phyloP scores from a whole-genome alignment of 768 basidiomycete species.

The Mycena chlorophos region DNA sequence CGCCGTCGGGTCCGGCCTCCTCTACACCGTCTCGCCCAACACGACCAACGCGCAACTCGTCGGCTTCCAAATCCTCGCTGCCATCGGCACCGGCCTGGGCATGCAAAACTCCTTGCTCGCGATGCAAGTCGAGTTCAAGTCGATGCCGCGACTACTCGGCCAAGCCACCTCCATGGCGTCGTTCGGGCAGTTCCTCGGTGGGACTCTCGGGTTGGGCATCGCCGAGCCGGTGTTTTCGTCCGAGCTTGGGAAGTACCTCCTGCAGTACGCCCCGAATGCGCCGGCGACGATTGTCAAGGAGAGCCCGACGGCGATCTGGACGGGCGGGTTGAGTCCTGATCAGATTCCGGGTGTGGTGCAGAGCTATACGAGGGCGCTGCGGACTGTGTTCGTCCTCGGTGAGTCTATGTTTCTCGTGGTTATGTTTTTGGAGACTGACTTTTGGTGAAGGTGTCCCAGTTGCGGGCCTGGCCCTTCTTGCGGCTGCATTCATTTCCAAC shows the following conservation, averaged over 20 bases:
- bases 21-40: constrained; percentile 8
- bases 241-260: constrained; percentile 10
- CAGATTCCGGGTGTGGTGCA: constrained; percentile 17
- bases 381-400: no score
- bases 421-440: no score
- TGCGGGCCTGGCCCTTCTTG: no score
- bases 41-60: constrained; percentile 1
- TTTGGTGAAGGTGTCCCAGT: no score
- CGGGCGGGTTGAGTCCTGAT: background rate
- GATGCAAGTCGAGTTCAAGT: constrained; percentile 20
- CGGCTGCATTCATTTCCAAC: no score
- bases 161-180: constrained; percentile 21
- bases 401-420: no score
- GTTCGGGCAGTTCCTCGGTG: constrained; percentile 22
- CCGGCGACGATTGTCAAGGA: constrained; percentile 10
- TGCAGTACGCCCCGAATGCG: constrained; percentile 17
- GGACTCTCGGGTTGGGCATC: constrained; percentile 8
- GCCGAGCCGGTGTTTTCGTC: constrained; percentile 14
- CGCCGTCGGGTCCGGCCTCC: constrained; percentile 16
- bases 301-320: constrained; percentile 18
- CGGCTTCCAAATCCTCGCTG: constrained; percentile 23
- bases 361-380: constrained; percentile 2
- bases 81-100: constrained; percentile 21
- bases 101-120: constrained; percentile 24
- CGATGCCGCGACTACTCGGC: constrained; percentile 2